These are phyloP conservation scores for Chionographis japonica DNA, from an alignment of 106 monocot genomes.

Conservation along the genomic window DNA sequence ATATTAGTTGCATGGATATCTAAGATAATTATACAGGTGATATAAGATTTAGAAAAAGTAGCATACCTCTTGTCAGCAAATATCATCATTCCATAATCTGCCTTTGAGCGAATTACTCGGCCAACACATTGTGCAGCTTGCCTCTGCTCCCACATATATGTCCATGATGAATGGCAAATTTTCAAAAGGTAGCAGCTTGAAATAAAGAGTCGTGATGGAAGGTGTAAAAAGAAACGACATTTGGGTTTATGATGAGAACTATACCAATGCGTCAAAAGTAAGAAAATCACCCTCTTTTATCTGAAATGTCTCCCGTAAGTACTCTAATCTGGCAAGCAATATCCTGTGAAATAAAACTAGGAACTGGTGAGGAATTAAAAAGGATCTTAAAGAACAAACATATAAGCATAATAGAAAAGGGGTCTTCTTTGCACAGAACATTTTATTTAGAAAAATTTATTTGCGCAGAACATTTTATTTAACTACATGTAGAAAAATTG, in stretches of 20 bases:
- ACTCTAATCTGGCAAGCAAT: constrained; percentile 85
- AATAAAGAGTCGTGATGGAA: not conserved
- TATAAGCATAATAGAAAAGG: too few relatives aligned
- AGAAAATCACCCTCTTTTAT: constrained; percentile 99
- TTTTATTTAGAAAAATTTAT: too few relatives aligned
- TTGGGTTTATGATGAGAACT: not conserved
- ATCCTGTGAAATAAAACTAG: constrained; percentile 51
- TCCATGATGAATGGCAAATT: not conserved
- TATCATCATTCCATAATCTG: constrained; percentile 99
- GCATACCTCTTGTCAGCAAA: constrained; percentile 98
- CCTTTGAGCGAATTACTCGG: constrained; percentile 96
- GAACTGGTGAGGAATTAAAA: not conserved
- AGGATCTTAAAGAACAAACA: too few relatives aligned
- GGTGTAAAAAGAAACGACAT: not conserved
- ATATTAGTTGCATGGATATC: too few relatives aligned
- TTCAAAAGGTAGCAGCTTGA: not conserved
- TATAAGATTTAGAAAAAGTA: not conserved
- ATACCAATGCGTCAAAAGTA: constrained; percentile 99
- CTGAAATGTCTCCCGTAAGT: constrained; percentile 90
- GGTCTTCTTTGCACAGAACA: too few relatives aligned
- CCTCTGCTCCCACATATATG: constrained; percentile 43
- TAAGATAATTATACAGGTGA: not conserved
- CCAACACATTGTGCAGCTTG: constrained; percentile 99
- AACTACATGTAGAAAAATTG: too few relatives aligned
- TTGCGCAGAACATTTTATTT: too few relatives aligned